Percentiles rank a stretch among this genome's conserved stretches.
These are phyloP conservation scores for Ceriops zippeliana DNA, from an alignment of 345 rosid species.

Conservation along the genomic window DNA sequence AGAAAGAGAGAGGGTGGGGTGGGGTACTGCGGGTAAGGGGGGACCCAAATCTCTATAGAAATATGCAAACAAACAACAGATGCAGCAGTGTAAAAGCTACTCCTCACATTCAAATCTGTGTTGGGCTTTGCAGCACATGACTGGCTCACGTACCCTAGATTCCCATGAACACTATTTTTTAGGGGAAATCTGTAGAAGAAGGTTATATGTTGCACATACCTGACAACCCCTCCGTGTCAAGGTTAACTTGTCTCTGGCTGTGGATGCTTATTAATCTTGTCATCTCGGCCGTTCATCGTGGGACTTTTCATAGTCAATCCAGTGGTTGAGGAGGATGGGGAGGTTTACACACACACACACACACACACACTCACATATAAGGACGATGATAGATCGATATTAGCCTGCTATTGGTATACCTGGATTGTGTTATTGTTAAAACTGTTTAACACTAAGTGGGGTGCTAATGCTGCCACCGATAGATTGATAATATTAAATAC, in stretches of 20 bases:
- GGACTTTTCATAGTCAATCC: not conserved
- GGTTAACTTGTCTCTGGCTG: not conserved
- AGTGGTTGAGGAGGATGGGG: not conserved
- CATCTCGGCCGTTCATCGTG: constrained; percentile 1
- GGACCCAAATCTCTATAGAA: constrained; percentile 47
- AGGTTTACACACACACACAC: no score
- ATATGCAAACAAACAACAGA: constrained; percentile 37
- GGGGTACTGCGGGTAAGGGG: constrained; percentile 10
- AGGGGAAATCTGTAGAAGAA: not conserved
- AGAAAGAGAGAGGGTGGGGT: constrained; percentile 13
- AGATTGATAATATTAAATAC: no score
- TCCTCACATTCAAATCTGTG: constrained; percentile 34
- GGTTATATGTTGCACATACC: constrained; percentile 11
- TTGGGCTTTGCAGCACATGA: constrained; percentile 16
- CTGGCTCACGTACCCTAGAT: constrained; percentile 16
- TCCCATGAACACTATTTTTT: constrained; percentile 9
- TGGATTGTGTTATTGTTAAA: no score
- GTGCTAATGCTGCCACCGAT: no score
- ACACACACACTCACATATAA: no score
- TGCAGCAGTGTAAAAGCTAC: constrained; percentile 34
- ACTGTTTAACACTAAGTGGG: no score
- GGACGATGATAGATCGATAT: no score
- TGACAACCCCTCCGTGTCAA: constrained; percentile 16
- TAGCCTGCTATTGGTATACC: no score
- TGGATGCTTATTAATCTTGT: not conserved